A percentile compares a stretch with the other conserved stretches of the same genome.
Evolutionary conservation across 176 grass and related monocot genomes (phyloP).

Genomic region (Avena insularis): DNA sequence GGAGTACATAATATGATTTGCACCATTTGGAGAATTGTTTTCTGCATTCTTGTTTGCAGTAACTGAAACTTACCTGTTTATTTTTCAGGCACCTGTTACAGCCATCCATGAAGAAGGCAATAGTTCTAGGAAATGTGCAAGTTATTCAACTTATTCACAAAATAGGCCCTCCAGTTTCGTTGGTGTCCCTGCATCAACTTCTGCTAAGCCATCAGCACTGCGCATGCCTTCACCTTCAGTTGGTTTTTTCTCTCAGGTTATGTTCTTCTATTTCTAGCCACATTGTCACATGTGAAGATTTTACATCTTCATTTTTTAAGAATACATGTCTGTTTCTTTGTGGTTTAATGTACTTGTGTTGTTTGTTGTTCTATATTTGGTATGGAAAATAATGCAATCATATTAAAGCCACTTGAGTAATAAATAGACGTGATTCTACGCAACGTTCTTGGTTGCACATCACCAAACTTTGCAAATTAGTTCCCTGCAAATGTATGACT

Average conservation of each 20-base stretch:
- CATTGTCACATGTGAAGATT: background rate
- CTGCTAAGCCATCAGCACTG: conserved; percentile 78
- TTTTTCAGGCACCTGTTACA: conserved; percentile 50
- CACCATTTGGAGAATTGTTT: conserved; percentile 25
- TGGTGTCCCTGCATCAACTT: conserved; percentile 36
- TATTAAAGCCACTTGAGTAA: conserved; percentile 2
- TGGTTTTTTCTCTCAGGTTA: conserved; percentile 77
- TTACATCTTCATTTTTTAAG: background rate
- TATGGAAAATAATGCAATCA: conserved; percentile 9
- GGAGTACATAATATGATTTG: conserved; percentile 13
- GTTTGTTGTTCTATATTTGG: background rate
- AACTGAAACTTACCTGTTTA: conserved; percentile 15
- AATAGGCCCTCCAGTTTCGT: conserved; percentile 34
- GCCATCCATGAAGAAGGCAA: conserved; percentile 23
- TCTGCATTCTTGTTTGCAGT: conserved; percentile 27
- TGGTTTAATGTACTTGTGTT: conserved; percentile 17
- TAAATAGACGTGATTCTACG: conserved; percentile 36
- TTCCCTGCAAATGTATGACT: conserved; percentile 1
- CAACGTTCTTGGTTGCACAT: conserved; percentile 19
- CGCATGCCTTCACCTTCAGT: conserved; percentile 80
- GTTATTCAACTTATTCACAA: conserved; percentile 33
- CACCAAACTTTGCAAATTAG: background rate
- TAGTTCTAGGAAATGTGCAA: conserved; percentile 42
- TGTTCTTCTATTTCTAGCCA: conserved; percentile 1
- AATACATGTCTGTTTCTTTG: background rate